phyloP scores from a whole-genome alignment of 75 land plant species.

The Selaginella moellendorffii region DNA sequence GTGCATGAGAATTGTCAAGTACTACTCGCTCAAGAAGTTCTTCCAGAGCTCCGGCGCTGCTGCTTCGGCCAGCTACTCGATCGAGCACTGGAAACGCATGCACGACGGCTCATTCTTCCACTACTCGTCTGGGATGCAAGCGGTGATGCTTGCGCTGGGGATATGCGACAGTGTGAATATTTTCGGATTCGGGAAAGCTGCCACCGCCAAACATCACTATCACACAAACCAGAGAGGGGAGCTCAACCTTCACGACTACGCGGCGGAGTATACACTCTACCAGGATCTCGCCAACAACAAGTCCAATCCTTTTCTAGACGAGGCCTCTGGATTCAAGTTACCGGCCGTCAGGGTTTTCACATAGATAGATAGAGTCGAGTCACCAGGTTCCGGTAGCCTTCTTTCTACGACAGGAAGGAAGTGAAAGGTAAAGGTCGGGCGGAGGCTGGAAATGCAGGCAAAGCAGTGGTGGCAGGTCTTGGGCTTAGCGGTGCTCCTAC shows the following conservation, averaged over 20 bases:
- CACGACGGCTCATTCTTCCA: slow-evolving; percentile 83
- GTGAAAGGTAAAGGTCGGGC: no score
- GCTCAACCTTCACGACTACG: slow-evolving; percentile 24
- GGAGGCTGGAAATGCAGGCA: no score
- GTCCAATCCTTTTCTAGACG: slow-evolving; percentile 17
- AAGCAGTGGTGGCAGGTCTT: no score
- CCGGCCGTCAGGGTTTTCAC: no score
- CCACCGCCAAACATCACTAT: slow-evolving; percentile 19
- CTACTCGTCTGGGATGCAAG: no score
- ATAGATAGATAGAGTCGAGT: no score
- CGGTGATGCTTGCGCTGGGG: slow-evolving; percentile 24
- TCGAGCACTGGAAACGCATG: slow-evolving; percentile 41
- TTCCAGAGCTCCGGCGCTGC: slow-evolving; percentile 10
- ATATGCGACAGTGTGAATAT: slow-evolving; percentile 20
- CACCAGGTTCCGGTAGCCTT: no score
- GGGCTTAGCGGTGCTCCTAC: no score
- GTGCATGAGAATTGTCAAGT: slow-evolving; percentile 22
- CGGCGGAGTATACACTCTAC: slow-evolving; percentile 25
- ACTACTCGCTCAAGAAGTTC: slow-evolving; percentile 18
- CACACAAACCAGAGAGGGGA: slow-evolving; percentile 18
- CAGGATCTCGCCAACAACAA: slow-evolving; percentile 10
- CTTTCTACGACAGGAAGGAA: no score
- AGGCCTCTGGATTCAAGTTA: slow-evolving; percentile 13
- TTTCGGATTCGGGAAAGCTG: slow-evolving; percentile 26
- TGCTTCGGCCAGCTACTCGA: no score